Base-by-base conservation (phyloP, 805 yeast species). In the Candida silvicultrix region DNA sequence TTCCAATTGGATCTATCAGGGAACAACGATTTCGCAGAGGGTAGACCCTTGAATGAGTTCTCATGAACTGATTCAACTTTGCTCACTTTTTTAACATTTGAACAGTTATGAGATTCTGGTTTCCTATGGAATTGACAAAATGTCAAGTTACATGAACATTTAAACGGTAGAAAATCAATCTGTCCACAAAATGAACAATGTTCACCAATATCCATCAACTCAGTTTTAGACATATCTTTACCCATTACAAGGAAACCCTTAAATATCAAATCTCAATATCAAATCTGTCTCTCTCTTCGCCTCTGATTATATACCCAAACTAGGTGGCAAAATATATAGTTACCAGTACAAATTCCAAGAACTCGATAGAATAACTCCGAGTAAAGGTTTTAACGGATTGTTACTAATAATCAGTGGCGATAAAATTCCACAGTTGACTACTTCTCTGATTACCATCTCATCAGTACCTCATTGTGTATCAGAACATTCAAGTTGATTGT, bases 181-280 rank as follows among this genome's bases (percentile, higher is more conserved):
- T 58, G 63, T 3, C 63, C 63, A 49, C 64, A 59, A 41, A 51
- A 56, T 3, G 60, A 48, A 41, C 64, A 59, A 44, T 58, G 63
- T 40, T 58, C 59, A 10, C 64, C 64, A 15, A 59, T 57, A 39
- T 59, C 63, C 62, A 59, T 57, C 15, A 59, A 44, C 22, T 53
- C 61, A 15, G 59, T 57, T 42, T 52, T 23, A 9, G 25, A 23
- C 25, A 23, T 23, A n/a, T n/a, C n/a, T n/a, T n/a, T n/a, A n/a
- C n/a, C n/a, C n/a, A n/a, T n/a, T n/a, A n/a, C n/a, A n/a, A n/a
- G n/a, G n/a, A n/a, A n/a, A n/a, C n/a, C n/a, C n/a, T n/a, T n/a
- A n/a, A n/a, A n/a, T n/a, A n/a, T n/a, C n/a, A n/a, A n/a, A n/a
- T n/a, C n/a, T n/a, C n/a, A n/a, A n/a, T n/a, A n/a, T n/a, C n/a